Conservation (phyloP, 805 yeast genomes). For the Myxozyma neotropica region DNA sequence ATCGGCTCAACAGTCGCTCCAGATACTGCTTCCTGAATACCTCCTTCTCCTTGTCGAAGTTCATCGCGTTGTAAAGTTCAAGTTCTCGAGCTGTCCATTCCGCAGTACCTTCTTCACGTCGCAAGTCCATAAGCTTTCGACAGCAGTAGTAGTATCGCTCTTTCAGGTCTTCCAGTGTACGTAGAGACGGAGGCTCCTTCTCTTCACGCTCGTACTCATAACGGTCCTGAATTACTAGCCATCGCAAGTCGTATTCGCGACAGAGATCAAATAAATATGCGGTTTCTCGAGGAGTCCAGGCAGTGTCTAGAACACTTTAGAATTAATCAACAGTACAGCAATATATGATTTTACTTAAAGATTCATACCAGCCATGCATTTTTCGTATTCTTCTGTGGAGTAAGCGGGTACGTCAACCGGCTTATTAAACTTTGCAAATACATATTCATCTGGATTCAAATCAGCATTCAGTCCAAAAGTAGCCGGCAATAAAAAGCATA, state of each 20-base stretch:
- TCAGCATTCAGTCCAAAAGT: not conserved
- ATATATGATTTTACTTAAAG: too few relatives aligned
- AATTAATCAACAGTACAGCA: too few relatives aligned
- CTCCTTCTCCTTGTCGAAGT: constrained; percentile 73
- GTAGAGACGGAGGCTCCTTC: constrained; percentile 34
- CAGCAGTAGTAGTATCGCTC: constrained; percentile 76
- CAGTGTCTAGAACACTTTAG: constrained; percentile 39
- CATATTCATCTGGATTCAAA: constrained; percentile 49
- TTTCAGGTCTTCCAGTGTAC: constrained; percentile 78
- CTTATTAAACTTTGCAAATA: constrained; percentile 75
- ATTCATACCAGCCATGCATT: constrained; percentile 30
- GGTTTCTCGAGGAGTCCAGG: constrained; percentile 81
- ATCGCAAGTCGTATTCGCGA: constrained; percentile 59
- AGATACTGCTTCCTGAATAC: constrained; percentile 77
- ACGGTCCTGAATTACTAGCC: constrained; percentile 69
- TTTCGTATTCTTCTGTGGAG: constrained; percentile 60
- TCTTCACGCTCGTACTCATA: constrained; percentile 46
- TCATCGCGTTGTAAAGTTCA: constrained; percentile 62
- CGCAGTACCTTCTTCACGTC: constrained; percentile 46
- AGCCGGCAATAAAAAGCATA: not conserved
- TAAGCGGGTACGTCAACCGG: constrained; percentile 70
- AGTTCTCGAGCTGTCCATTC: constrained; percentile 50
- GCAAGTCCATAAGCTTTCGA: constrained; percentile 54
- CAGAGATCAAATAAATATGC: constrained; percentile 69
- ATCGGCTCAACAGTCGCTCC: constrained; percentile 71